Conservation (phyloP, 1,284 basidiomycete species). For the Trichosporon ovoides region DNA sequence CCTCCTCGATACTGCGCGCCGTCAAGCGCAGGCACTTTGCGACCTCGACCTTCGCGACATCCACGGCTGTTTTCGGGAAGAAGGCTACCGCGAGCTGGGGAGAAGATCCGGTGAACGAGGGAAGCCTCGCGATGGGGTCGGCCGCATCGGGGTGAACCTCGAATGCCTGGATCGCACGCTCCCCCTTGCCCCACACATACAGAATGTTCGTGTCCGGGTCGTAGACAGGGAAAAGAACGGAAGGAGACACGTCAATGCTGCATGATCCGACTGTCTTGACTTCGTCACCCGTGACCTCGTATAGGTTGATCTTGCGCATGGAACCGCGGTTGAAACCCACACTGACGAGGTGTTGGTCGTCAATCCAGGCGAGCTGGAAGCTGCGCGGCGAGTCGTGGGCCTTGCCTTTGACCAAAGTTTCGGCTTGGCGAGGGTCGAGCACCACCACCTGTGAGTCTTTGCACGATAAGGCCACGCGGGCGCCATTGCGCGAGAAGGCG, state of each 20-base stretch:
- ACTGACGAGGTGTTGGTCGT: constrained; percentile 41
- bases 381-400: constrained; percentile 48
- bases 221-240: constrained; percentile 50
- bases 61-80: constrained; percentile 45
- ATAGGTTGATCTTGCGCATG: constrained; percentile 49
- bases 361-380: constrained; percentile 50
- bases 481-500: constrained; percentile 44
- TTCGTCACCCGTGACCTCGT: constrained; percentile 25
- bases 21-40: constrained; percentile 46
- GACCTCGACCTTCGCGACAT: constrained; percentile 51
- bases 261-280: constrained; percentile 32
- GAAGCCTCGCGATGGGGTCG: constrained; percentile 42
- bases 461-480: constrained; percentile 46
- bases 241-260: constrained; percentile 51
- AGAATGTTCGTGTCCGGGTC: constrained; percentile 51
- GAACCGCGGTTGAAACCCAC: constrained; percentile 50
- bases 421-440: constrained; percentile 45
- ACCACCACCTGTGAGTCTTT: constrained; percentile 48
- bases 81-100: constrained; percentile 50
- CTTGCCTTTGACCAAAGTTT: constrained; percentile 23
- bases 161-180: constrained; percentile 48
- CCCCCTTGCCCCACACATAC: constrained; percentile 51
- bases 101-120: constrained; percentile 36
- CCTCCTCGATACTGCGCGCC: constrained; percentile 45
- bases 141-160: constrained; percentile 39